Conservation (phyloP, 805 yeast genomes). For the Metschnikowia kunwiensis region DNA sequence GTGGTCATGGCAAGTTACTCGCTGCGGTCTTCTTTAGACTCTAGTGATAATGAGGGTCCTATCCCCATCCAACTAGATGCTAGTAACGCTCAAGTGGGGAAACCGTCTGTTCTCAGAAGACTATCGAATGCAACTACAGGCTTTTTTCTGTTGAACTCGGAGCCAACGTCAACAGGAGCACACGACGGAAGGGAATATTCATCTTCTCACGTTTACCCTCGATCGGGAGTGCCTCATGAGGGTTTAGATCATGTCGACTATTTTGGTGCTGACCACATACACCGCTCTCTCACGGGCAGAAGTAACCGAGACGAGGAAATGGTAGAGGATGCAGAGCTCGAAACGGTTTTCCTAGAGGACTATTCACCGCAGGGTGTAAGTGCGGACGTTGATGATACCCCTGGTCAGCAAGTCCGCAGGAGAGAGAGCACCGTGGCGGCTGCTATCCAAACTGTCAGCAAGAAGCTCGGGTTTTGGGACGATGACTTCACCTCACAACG, state of each 20-base stretch:
- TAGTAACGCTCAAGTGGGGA: constrained; percentile 2
- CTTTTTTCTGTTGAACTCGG: constrained; percentile 7
- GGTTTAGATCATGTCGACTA: constrained; percentile 6
- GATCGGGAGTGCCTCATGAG: constrained; percentile 4
- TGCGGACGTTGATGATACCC: background rate
- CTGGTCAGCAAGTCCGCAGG: constrained; percentile 2
- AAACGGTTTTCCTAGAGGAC: background rate
- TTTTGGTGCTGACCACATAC: constrained; percentile 7
- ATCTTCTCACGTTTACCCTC: background rate
- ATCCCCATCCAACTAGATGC: constrained; percentile 13
- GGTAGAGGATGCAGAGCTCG: constrained; percentile 1
- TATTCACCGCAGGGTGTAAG: background rate
- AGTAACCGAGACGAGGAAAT: constrained; percentile 1
- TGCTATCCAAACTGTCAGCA: constrained; percentile 20
- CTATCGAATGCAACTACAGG: constrained; percentile 18
- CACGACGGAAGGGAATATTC: background rate
- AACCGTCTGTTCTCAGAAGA: constrained; percentile 13
- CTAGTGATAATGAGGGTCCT: constrained; percentile 5
- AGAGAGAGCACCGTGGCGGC: constrained; percentile 23
- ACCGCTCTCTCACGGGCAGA: constrained; percentile 3
- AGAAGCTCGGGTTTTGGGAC: constrained; percentile 29
- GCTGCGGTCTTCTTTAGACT: constrained; percentile 10
- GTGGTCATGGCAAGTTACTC: too few relatives aligned
- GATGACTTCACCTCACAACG: constrained; percentile 25
- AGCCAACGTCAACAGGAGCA: background rate